A percentile compares a stretch with the other conserved stretches of the same genome.
These are phyloP conservation scores for Eutrema japonicum DNA, from an alignment of 345 rosid genomes.

Conservation along the genomic window DNA sequence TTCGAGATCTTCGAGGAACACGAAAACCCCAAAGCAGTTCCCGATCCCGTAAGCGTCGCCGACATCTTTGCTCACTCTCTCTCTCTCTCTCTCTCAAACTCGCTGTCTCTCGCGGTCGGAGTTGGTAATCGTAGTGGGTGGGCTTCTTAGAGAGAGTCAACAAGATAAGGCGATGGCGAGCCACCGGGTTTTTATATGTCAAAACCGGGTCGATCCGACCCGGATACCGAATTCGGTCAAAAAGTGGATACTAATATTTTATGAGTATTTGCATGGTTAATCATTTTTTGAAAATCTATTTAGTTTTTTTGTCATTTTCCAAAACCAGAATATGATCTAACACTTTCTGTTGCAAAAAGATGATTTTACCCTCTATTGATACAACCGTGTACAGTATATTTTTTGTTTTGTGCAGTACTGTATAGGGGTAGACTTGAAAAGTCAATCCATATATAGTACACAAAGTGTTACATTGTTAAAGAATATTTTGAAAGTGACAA, in stretches of 20 bases:
- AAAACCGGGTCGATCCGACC: conserved; percentile 26
- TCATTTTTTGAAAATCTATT: too few relatives aligned
- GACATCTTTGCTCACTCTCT: conserved; percentile 44
- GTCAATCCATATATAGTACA: too few relatives aligned
- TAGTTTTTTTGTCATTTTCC: too few relatives aligned
- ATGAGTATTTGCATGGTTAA: too few relatives aligned
- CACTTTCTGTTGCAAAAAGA: too few relatives aligned
- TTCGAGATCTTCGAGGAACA: conserved; percentile 48
- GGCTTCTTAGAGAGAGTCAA: conserved; percentile 28
- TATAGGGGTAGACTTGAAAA: too few relatives aligned
- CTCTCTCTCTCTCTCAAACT: background rate
- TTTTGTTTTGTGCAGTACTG: too few relatives aligned
- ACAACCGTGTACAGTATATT: too few relatives aligned
- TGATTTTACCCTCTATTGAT: too few relatives aligned
- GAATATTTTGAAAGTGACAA: too few relatives aligned
- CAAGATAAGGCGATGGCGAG: conserved; percentile 44
- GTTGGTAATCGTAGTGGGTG: conserved; percentile 29
- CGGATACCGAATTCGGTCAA: background rate
- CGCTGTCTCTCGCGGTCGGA: conserved; percentile 31
- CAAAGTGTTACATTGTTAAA: too few relatives aligned
- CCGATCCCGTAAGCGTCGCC: conserved; percentile 56
- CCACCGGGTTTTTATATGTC: conserved; percentile 25
- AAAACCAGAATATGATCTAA: too few relatives aligned
- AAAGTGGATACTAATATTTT: background rate
- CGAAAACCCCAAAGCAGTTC: conserved; percentile 55